Percentiles rank a stretch among this genome's conserved stretches.
phyloP scores from a whole-genome alignment of 495 filamentous ascomycete genomes.

The Hypoxylon fragiforme region DNA sequence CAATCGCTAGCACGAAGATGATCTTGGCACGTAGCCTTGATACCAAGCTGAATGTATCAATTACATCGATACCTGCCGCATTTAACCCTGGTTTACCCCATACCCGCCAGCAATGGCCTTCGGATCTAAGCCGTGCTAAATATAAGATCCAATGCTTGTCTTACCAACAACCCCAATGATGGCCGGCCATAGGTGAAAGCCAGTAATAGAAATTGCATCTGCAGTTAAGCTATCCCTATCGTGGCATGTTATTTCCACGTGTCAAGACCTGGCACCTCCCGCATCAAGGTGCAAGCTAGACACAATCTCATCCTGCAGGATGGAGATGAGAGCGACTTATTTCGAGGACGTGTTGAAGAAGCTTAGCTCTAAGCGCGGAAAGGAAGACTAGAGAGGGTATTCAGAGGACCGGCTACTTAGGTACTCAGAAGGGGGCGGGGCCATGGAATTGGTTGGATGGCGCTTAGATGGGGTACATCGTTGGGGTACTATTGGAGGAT shows the following conservation, averaged over 20 bases:
- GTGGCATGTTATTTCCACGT: slow-evolving; percentile 2
- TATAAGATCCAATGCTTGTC: neutral
- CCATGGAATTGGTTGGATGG: slow-evolving; percentile 12
- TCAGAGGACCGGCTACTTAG: slow-evolving; percentile 8
- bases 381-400: slow-evolving; percentile 6
- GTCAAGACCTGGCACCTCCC: slow-evolving; percentile 1
- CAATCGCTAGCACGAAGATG: neutral
- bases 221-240: slow-evolving; percentile 10
- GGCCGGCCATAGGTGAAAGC: slow-evolving; percentile 5
- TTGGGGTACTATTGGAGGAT: slow-evolving; percentile 23
- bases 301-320: slow-evolving; percentile 10
- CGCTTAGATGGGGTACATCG: slow-evolving; percentile 24
- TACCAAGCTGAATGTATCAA: slow-evolving; percentile 2
- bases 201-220: slow-evolving; percentile 17
- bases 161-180: neutral
- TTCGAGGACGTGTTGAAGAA: slow-evolving; percentile 11
- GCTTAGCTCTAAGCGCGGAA: slow-evolving; percentile 25
- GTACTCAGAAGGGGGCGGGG: slow-evolving; percentile 21
- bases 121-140: slow-evolving; percentile 1
- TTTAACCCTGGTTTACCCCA: neutral
- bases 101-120: neutral
- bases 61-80: neutral
- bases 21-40: neutral
- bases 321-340: neutral
- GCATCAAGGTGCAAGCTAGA: slow-evolving; percentile 7